A percentile compares a stretch with the other conserved stretches of the same genome.
Conservation (phyloP, 2,329 filamentous ascomycete genomes). For the Mariannaea sp. region DNA sequence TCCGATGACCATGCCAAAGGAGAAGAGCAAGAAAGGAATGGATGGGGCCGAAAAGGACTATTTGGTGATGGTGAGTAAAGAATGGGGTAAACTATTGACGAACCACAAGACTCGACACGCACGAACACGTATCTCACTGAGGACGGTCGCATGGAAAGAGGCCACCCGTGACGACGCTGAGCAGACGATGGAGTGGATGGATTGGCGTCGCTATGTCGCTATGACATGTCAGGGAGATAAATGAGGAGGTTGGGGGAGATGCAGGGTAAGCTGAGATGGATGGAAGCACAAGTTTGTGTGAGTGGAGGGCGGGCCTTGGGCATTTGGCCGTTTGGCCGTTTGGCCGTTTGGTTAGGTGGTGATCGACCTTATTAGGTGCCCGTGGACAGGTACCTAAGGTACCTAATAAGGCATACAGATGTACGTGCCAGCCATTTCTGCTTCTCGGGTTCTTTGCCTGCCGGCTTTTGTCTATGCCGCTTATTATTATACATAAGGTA, state of each 20-base stretch:
- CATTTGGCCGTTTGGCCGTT: too few species aligned
- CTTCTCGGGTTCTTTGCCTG: too few species aligned
- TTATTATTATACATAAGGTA: too few species aligned
- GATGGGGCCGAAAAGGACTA: too few species aligned
- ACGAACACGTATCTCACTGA: constrained; percentile 22
- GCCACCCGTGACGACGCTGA: constrained; percentile 28
- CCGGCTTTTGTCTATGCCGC: too few species aligned
- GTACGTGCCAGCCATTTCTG: too few species aligned
- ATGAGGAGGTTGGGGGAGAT: constrained; percentile 33
- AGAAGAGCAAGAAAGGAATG: background rate
- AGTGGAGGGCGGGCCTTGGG: constrained; percentile 9
- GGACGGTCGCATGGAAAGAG: constrained; percentile 34
- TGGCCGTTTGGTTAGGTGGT: too few species aligned
- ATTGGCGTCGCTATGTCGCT: too few species aligned
- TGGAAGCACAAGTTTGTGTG: background rate
- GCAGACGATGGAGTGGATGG: constrained; percentile 26
- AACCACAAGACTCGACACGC: background rate
- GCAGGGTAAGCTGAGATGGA: constrained; percentile 27
- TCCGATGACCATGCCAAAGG: background rate
- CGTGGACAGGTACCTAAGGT: too few species aligned
- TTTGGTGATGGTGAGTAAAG: background rate
- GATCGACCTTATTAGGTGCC: too few species aligned
- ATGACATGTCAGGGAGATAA: too few species aligned
- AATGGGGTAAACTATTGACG: background rate
- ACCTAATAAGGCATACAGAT: too few species aligned